Evolutionary conservation across 305 asterid genomes (phyloP), one percentile per base, ranked within the genome.

Genomic region (Withania somnifera): DNA sequence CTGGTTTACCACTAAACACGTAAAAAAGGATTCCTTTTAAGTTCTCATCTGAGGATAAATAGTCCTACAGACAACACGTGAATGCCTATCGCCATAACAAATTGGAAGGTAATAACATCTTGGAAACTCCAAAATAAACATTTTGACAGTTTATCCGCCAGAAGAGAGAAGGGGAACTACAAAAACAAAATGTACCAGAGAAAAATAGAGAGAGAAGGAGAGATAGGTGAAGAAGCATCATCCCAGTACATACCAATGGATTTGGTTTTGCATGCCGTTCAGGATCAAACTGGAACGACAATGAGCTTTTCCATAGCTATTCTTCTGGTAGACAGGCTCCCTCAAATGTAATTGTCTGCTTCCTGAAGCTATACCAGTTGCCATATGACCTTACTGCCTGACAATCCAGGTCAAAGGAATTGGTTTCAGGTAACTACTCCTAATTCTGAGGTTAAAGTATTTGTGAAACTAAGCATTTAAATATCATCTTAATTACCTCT

Each of bases 291-390:
- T 80, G 52, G 88, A 86, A 79, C 86, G 87, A 83, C 73, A 42
- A 40, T 40, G 86, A 83, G 89, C 86, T 84, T 83, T 91, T 82
- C 83, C 88, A 88, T 91, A 85, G 80, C 91, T 80, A 11, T 69
- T 82, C 66, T 89, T 87, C 86, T 77, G 11, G 88, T 63, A 83
- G 42, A 80, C 75, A 14, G 85, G 66, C 76, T 89, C 95, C 84
- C 87, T 89, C 20, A 87, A 88, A 80, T 85, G 91, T 79, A 91
- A 87, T 60, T 81, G 85, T 60, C 90, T 90, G 60, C 90, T 89
- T 60, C 93, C 90, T 14, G 92, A 86, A 85, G 97, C 97, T 83
- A 91, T 82, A 81, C 91, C 84, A 53, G 93, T 81, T 57, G 98
- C 91, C 99, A 95, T 95, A 73, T 15, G 79, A 73, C n/a, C 61